Conservation (phyloP, 495 filamentous ascomycete genomes). For the Penicillium malachiteum region DNA sequence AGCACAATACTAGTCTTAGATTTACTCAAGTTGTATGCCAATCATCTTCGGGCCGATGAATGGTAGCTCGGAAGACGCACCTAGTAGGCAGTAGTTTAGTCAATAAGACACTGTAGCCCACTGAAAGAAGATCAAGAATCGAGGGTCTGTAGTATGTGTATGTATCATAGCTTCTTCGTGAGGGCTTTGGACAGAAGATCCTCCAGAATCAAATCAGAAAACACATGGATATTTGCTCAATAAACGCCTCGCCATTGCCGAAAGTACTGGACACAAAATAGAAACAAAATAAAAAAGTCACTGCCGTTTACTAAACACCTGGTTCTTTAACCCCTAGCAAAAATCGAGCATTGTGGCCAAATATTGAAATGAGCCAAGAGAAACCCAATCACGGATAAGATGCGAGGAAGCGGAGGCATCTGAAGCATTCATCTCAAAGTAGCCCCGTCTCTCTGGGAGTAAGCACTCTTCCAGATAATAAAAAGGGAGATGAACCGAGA, state of each 20-base stretch:
- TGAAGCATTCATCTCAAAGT: background rate
- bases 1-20: no score
- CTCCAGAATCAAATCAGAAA: conserved; percentile 18
- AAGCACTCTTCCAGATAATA: background rate
- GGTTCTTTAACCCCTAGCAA: background rate
- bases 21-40: no score
- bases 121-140: no score
- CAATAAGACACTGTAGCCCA: no score
- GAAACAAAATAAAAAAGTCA: conserved; percentile 4
- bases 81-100: no score
- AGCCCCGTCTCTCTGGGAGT: background rate
- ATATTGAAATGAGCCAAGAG: background rate
- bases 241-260: conserved; percentile 38
- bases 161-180: conserved; percentile 1
- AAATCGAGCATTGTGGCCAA: background rate
- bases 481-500: background rate
- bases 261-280: conserved; percentile 18
- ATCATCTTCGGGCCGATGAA: no score
- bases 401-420: background rate
- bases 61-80: no score
- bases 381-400: background rate
- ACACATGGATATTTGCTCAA: conserved; percentile 27
- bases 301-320: conserved; percentile 1
- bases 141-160: background rate
- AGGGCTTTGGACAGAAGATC: conserved; percentile 2